These are phyloP conservation scores for Auricularia auricula-judae DNA, from an alignment of 768 basidiomycete species.

Conservation along the genomic window DNA sequence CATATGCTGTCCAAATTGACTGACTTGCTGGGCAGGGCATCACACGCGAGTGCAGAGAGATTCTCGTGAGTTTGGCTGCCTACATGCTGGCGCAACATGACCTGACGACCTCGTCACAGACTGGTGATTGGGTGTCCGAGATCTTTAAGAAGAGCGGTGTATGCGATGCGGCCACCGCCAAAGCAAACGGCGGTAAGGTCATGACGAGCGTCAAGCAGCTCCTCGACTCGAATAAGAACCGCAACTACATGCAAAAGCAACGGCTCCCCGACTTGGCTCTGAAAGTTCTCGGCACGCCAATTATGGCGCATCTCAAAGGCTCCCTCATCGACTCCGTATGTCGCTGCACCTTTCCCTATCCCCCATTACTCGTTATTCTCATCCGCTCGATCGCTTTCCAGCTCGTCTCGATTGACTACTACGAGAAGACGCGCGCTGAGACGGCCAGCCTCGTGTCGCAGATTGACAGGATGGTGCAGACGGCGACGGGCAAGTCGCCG, in stretches of 20 bases:
- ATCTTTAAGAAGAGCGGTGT: neutral
- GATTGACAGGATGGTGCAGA: neutral
- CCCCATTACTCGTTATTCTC: neutral
- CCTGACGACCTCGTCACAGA: neutral
- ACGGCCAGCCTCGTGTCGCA: neutral
- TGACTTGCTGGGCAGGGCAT: neutral
- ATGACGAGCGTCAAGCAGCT: neutral
- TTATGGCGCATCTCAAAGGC: neutral
- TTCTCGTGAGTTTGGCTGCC: neutral
- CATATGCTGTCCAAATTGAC: neutral
- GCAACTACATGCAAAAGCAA: neutral
- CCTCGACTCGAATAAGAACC: neutral
- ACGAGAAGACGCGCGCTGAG: neutral
- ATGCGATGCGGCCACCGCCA: constrained; percentile 3
- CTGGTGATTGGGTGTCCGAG: neutral
- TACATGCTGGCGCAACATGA: neutral
- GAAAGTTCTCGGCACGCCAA: neutral
- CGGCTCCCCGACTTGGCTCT: neutral
- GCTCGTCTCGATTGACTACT: neutral
- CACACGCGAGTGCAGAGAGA: neutral
- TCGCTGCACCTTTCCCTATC: neutral
- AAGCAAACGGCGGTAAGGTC: neutral
- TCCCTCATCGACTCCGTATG: neutral
- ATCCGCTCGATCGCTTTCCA: neutral
- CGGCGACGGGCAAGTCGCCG: neutral